Evolutionary conservation across 768 basidiomycete genomes (phyloP).

Genomic region (Lactarius deliciosus): DNA sequence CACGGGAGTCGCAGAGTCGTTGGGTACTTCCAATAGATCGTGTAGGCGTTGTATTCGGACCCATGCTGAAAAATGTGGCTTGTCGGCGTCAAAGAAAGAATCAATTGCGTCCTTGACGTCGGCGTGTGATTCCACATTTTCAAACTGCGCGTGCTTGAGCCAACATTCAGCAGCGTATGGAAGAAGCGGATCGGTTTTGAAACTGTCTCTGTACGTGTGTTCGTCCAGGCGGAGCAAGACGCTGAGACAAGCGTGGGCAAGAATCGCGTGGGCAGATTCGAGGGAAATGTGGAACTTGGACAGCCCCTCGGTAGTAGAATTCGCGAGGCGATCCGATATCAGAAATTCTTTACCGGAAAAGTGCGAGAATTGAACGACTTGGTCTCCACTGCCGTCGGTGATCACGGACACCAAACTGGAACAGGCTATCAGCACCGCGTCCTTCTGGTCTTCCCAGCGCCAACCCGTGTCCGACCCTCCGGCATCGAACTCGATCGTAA

Average conservation of each 20-base stretch:
- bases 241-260: neutral
- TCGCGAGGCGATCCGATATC: neutral
- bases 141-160: neutral
- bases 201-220: neutral
- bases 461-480: neutral
- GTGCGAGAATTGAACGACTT: neutral
- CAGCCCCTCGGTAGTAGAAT: neutral
- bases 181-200: neutral
- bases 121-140: neutral
- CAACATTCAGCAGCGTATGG: neutral
- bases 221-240: constrained; percentile 2
- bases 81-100: neutral
- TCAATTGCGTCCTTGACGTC: neutral
- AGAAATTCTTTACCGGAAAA: neutral
- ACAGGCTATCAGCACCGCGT: neutral
- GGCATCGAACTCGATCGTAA: neutral
- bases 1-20: neutral
- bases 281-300: neutral
- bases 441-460: neutral
- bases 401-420: neutral
- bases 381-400: neutral
- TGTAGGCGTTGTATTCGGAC: neutral
- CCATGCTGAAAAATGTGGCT: neutral
- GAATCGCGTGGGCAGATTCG: neutral
- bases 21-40: neutral